These are phyloP conservation scores for Diutina catenulata DNA, from an alignment of 1,139 yeast species.

Conservation along the genomic window DNA sequence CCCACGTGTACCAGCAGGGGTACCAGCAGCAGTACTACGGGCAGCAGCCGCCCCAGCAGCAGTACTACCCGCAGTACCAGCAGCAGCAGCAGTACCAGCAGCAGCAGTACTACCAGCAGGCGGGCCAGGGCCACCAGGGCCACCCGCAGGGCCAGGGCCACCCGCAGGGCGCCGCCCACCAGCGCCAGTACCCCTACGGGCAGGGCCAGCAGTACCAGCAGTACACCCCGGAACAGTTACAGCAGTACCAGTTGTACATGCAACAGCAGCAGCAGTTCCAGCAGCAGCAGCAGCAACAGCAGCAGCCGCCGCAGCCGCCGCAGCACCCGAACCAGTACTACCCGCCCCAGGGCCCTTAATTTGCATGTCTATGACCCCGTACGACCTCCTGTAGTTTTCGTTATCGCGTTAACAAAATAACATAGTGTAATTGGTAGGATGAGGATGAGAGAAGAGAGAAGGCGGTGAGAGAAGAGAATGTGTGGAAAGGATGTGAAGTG, in stretches of 20 bases:
- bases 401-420: too few relatives aligned
- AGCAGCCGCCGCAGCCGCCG: constrained; percentile 6
- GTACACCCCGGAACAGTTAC: constrained; percentile 4
- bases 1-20: constrained; percentile 7
- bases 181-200: constrained; percentile 6
- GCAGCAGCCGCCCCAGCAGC: constrained; percentile 7
- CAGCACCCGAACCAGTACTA: background rate
- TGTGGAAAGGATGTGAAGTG: too few relatives aligned
- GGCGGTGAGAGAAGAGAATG: too few relatives aligned
- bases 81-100: constrained; percentile 6
- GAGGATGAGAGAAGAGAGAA: too few relatives aligned
- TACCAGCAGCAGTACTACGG: constrained; percentile 6
- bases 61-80: constrained; percentile 6
- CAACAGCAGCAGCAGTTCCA: constrained; percentile 5
- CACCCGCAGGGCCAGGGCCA: constrained; percentile 11
- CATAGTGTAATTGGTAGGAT: too few relatives aligned
- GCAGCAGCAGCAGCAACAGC: constrained; percentile 9
- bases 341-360: too few relatives aligned
- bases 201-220: constrained; percentile 1
- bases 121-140: constrained; percentile 9
- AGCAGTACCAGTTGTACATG: background rate
- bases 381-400: too few relatives aligned
- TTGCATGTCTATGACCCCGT: too few relatives aligned
- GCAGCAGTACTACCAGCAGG: constrained; percentile 6
- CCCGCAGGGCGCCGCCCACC: constrained; percentile 3